Conservation (phyloP, 2,329 filamentous ascomycete genomes). For the Leptographium flavum region DNA sequence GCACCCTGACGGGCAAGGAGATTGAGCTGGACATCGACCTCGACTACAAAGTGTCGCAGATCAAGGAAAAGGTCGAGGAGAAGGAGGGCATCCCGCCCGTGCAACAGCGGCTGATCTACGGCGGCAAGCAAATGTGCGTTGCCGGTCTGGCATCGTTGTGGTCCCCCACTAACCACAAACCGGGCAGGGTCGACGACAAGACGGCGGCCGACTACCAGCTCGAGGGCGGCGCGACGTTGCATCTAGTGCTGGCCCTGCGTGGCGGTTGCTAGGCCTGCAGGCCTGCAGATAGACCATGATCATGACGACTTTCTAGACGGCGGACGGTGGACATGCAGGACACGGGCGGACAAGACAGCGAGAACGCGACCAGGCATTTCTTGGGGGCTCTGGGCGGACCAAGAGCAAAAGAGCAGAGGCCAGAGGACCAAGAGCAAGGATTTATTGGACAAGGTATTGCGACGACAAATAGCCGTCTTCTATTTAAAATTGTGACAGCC, state of each 20-base stretch:
- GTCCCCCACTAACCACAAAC: not conserved
- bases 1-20: constrained; percentile 95
- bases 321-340: no score
- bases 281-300: not conserved
- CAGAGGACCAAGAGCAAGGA: no score
- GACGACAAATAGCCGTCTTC: no score
- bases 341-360: no score
- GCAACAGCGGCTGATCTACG: constrained; percentile 90
- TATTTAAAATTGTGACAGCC: no score
- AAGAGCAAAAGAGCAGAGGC: no score
- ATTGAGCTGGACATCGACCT: constrained; percentile 96
- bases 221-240: constrained; percentile 81
- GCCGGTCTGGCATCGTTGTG: not conserved
- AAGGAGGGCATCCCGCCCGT: constrained; percentile 97
- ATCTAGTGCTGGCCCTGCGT: constrained; percentile 86
- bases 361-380: no score
- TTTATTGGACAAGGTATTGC: no score
- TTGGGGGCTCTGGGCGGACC: no score
- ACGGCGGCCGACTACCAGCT: constrained; percentile 82
- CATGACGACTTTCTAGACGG: not conserved
- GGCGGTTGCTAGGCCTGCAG: constrained; percentile 34
- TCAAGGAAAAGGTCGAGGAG: constrained; percentile 98
- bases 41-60: constrained; percentile 85
- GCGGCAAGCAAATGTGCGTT: constrained; percentile 90
- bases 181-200: constrained; percentile 80